Evolutionary conservation across 306 rosid genomes (phyloP), one percentile per base, ranked within the genome.

Genomic region (Comarum palustre): DNA sequence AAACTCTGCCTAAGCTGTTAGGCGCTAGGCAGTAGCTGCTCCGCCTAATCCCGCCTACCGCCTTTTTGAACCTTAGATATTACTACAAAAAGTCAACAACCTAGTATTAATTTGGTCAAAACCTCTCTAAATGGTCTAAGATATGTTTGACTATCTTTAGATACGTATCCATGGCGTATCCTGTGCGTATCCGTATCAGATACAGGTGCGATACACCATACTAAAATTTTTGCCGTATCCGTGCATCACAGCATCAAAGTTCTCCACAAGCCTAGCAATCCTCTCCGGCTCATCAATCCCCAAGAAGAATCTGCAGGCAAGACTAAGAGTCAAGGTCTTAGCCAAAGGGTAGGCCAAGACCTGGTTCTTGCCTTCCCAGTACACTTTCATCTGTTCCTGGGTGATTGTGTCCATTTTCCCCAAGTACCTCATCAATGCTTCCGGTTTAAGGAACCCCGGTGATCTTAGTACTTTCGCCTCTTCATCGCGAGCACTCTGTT

Each of bases 401-500:
- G 72, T 84, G 60, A 78, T 78, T 0, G 81, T 71, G 54, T 82
- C 84, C 72, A 87, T 75, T 5, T 20, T 62, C n/a, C 82, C 82
- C 85, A 87, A 78, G 84, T 80, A 82, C 52, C 60, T 84, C 4
- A 65, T 25, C 77, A 87, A 31, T 4, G 84, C 87, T 59, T 87
- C 91, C 17, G 87, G 87, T 51, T 82, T 87, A 39, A 87, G 75
- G 42, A 87, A 75, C 69, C 87, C 84, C 11, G 80, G 82, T 17
- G 79, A 70, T 48, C 58, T 38, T 0, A 73, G 17, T 19, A 59
- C 38, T 61, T 61, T 73, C 0, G 77, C 11, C 46, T 73, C 77
- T 46, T 61, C 69, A 29, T 62, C 69, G 3, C 46, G 48, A 13
- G 47, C 20, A 45, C 16, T 45, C 27, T 45, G 77, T 41, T 64